phyloP scores from a whole-genome alignment of 2,329 filamentous ascomycete species.

The Claviceps pusilla region DNA sequence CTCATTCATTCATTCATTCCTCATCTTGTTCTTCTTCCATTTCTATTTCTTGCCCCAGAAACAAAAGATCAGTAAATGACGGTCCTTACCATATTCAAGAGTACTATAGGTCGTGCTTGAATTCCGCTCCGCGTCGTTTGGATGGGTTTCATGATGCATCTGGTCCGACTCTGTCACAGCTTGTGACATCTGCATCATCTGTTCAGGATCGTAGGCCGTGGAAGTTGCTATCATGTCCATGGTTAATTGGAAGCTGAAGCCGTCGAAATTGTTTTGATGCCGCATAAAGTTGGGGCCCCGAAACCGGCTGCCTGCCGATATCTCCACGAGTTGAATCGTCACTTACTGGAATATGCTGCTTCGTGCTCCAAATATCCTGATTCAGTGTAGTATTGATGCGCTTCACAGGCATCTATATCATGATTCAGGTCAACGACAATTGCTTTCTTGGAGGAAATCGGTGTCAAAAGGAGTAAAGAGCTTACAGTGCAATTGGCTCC shows the following conservation, averaged over 20 bases:
- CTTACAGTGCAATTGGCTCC: not conserved
- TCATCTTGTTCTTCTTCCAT: too few relatives aligned
- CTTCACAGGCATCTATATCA: not conserved
- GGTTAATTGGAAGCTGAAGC: not conserved
- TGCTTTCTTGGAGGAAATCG: too few relatives aligned
- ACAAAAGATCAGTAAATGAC: not conserved
- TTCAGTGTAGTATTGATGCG: not conserved
- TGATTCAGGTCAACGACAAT: not conserved
- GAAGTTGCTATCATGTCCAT: not conserved
- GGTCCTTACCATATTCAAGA: not conserved
- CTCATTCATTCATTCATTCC: too few relatives aligned
- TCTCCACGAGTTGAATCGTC: not conserved
- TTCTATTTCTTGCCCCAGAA: too few relatives aligned
- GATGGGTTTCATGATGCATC: not conserved
- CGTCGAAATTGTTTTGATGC: not conserved
- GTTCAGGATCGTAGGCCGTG: not conserved
- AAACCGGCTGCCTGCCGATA: not conserved
- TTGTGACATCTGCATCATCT: not conserved
- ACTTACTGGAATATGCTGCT: slow-evolving; percentile 1
- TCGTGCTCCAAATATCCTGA: not conserved
- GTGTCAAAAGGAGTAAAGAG: not conserved
- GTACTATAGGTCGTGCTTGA: not conserved
- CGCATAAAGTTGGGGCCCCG: not conserved
- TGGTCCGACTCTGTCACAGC: not conserved
- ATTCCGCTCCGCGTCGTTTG: not conserved